Evolutionary conservation across 2,329 filamentous ascomycete genomes (phyloP).

Genomic region (Laburnicola sp.): DNA sequence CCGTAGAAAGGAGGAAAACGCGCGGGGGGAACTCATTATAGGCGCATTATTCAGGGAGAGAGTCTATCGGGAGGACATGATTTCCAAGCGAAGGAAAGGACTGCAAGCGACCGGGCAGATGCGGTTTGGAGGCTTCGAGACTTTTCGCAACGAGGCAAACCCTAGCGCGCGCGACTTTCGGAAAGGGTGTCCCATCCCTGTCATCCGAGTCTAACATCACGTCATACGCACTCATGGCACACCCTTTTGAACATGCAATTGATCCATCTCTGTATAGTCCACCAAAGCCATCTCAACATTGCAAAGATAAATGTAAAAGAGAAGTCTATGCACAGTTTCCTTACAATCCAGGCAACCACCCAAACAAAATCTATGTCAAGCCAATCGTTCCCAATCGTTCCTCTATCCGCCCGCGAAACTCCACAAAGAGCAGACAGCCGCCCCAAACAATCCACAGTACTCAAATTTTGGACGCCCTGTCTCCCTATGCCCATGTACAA

Average conservation of each 20-base stretch:
- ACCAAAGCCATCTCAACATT: background rate
- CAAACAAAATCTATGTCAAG: background rate
- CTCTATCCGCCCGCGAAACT: background rate
- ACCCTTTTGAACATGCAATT: background rate
- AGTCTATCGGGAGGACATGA: background rate
- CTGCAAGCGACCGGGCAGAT: background rate
- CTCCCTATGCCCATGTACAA: background rate
- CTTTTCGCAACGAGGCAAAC: constrained; percentile 4
- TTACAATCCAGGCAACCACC: constrained; percentile 1
- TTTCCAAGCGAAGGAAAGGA: background rate
- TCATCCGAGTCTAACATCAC: background rate
- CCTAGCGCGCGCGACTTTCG: background rate
- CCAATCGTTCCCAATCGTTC: background rate
- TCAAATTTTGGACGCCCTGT: background rate
- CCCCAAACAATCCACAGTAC: no score
- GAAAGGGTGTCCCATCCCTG: constrained; percentile 6
- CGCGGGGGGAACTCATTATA: constrained; percentile 36
- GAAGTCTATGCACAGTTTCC: background rate
- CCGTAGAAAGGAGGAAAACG: constrained; percentile 31
- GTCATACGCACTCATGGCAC: background rate
- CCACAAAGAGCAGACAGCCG: background rate
- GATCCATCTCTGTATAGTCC: background rate
- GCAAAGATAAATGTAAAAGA: no score
- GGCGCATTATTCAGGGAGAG: constrained; percentile 21
- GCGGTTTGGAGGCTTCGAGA: background rate